Evolutionary conservation across 176 grass and related monocot genomes (phyloP), one percentile per base, ranked within the genome.

Genomic region (Carex myosuroides): DNA sequence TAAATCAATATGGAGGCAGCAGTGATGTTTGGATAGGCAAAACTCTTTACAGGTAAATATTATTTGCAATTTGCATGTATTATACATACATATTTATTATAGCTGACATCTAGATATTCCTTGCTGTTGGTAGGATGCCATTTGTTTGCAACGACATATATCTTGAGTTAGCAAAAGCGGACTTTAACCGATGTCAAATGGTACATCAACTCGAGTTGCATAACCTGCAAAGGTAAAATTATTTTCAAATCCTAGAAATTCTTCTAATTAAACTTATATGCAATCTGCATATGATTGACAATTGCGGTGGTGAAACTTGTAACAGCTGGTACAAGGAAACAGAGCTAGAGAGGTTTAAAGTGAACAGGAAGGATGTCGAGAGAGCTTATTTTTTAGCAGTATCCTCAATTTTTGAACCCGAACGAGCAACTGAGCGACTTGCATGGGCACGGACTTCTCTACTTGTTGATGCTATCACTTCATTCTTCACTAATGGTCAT

Each of bases 1-100:
- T 99, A 2, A 87, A 93, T 10, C 96, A 99, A 46, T 99, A 99
- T 73, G 96, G 96, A 2, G 96, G 93, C 4, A 83, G 85, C 0
- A 20, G 88, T 22, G 96, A 99, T 75, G 57, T 95, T 0, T 99
- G 96, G 96, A 95, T 99, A 21, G 96, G 93, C 17, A 99, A 99
- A 75, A 95, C 96, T 1, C 86, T 95, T 62, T 99, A 99, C 68
- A 92, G 89, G 96, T 98, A 87, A 64, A 39, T 39, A 39, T 5
- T 9, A 57, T 65, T 37, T 13, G 42, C 56, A 64, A 20, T 70
- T 89, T 73, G 14, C 70, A 16, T 41, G 5, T 20, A 75, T 41
- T 85, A 60, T 66, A 81, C 2, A 80, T 33, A 75, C 13, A 50
- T 4, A 50, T 32, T 82, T 81, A 14, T 3, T 16, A 63, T 26